phyloP scores from a whole-genome alignment of 129 eudicot species.

The Helianthus tuberosus region DNA sequence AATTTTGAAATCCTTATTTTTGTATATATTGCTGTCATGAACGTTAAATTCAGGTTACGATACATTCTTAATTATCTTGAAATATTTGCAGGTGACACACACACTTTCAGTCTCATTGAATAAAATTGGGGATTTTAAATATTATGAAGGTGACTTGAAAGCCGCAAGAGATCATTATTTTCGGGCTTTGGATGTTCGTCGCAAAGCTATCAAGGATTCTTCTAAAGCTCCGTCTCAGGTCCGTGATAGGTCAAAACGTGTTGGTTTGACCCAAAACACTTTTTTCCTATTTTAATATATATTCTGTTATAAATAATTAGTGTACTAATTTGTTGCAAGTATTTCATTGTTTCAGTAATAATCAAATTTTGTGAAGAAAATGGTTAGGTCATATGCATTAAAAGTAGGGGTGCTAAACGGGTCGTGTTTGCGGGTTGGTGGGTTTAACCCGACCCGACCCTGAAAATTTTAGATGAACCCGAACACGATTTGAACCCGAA shows the following conservation, averaged over 20 bases:
- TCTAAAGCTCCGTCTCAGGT: slow-evolving; percentile 61
- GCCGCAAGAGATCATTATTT: slow-evolving; percentile 68
- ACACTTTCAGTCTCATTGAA: slow-evolving; percentile 90
- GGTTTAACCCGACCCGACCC: too few species aligned
- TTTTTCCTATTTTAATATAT: not conserved
- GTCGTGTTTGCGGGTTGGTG: too few species aligned
- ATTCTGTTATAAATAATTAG: not conserved
- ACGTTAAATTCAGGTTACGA: slow-evolving; percentile 2
- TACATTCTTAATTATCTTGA: not conserved
- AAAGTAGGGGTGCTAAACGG: too few species aligned
- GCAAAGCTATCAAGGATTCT: slow-evolving; percentile 64
- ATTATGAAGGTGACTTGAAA: slow-evolving; percentile 80
- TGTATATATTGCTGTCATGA: not conserved
- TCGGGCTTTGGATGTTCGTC: slow-evolving; percentile 80
- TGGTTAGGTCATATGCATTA: not conserved
- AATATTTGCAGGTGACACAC: slow-evolving; percentile 70
- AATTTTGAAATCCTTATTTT: not conserved
- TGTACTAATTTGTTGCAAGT: not conserved
- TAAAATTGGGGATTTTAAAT: slow-evolving; percentile 91
- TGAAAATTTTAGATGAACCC: too few species aligned
- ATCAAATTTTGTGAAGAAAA: too few species aligned
- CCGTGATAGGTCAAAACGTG: not conserved
- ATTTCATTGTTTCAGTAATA: too few species aligned
- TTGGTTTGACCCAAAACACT: slow-evolving; percentile 3
- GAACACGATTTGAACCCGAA: too few species aligned